A percentile compares a stretch with the other conserved stretches of the same genome.
phyloP scores from a whole-genome alignment of 2,329 filamentous ascomycete genomes.

The Penicillium sp. region DNA sequence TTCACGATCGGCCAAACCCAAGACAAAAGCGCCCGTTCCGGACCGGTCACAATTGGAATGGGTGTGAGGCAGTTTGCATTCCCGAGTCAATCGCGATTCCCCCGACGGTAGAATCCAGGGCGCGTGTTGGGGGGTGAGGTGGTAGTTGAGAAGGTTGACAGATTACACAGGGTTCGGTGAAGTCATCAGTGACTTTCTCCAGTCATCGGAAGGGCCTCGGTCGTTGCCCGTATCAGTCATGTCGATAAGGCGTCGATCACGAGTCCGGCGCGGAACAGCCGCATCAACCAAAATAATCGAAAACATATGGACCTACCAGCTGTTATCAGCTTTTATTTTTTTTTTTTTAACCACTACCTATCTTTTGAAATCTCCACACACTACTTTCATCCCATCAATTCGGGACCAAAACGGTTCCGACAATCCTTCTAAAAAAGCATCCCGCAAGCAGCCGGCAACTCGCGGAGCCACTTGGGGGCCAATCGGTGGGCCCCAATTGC shows the following conservation, averaged over 20 bases:
- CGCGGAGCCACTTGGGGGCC: slow-evolving; percentile 22
- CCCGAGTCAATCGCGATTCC: background rate
- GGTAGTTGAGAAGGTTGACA: background rate
- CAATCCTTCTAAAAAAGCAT: slow-evolving; percentile 4
- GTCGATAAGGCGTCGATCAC: slow-evolving; percentile 4
- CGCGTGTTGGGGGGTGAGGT: background rate
- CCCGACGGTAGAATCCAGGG: background rate
- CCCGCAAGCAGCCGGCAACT: slow-evolving; percentile 24
- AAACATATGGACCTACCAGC: background rate
- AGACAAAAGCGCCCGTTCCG: slow-evolving; percentile 3
- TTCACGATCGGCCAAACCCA: slow-evolving; percentile 14
- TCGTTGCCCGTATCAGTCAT: slow-evolving; percentile 13
- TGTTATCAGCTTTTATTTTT: background rate
- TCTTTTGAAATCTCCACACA: background rate
- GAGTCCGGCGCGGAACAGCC: background rate
- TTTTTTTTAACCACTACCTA: background rate
- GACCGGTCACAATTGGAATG: slow-evolving; percentile 4
- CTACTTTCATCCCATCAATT: background rate
- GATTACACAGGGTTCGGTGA: slow-evolving; percentile 12
- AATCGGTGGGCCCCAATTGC: slow-evolving; percentile 20
- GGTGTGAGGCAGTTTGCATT: slow-evolving; percentile 5
- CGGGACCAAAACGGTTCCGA: background rate
- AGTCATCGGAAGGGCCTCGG: slow-evolving; percentile 13
- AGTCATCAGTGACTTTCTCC: slow-evolving; percentile 16
- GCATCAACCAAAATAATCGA: background rate